Percentiles rank a stretch among this genome's conserved stretches.
These are phyloP conservation scores for Aegilops umbellulata DNA, from an alignment of 176 grass and related monocot genomes.

Conservation along the genomic window DNA sequence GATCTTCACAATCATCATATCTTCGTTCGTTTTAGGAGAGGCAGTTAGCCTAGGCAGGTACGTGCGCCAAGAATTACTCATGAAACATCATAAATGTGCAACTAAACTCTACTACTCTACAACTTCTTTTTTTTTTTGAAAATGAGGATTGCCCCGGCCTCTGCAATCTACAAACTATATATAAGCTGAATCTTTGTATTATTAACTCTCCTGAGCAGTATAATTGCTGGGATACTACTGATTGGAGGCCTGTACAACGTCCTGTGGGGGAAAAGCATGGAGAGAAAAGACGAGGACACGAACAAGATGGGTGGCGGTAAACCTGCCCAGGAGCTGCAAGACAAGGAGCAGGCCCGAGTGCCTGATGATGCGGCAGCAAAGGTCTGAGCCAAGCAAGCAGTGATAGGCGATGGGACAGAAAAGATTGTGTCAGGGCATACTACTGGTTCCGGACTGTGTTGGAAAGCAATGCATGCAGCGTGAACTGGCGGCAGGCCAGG, in stretches of 20 bases:
- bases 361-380: conserved; percentile 22
- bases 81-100: not conserved
- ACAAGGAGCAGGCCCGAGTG: conserved; percentile 6
- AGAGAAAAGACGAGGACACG: conserved; percentile 36
- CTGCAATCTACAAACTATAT: not conserved
- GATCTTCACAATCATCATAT: conserved; percentile 63
- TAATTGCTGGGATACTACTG: conserved; percentile 46
- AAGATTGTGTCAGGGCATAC: not conserved
- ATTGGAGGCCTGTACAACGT: conserved; percentile 63
- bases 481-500: not conserved
- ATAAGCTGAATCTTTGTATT: not conserved
- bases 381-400: not conserved
- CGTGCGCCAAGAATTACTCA: not conserved
- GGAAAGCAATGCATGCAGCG: not conserved
- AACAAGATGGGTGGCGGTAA: conserved; percentile 15
- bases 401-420: conserved; percentile 1
- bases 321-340: conserved; percentile 23
- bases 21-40: conserved; percentile 57
- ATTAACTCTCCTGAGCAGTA: not conserved
- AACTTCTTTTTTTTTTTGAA: too few relatives aligned
- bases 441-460: conserved; percentile 13
- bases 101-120: not conserved
- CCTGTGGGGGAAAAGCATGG: conserved; percentile 59
- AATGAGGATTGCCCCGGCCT: too few relatives aligned
- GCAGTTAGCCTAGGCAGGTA: conserved; percentile 68